Evolutionary conservation across 345 rosid genomes (phyloP).

Genomic region (Hibiscus tridactylites): DNA sequence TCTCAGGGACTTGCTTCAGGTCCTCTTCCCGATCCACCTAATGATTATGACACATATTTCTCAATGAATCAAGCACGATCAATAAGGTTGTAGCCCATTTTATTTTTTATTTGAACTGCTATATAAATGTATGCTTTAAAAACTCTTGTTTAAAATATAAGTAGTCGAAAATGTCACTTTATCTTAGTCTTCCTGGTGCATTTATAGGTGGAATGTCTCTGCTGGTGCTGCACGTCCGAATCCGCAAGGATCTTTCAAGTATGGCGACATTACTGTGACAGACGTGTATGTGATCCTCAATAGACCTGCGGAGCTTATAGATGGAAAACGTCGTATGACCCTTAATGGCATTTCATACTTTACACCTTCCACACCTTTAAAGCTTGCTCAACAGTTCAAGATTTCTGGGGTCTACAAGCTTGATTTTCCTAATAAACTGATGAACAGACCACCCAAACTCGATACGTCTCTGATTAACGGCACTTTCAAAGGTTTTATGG

Average conservation of each 20-base stretch:
- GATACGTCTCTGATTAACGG: constrained; percentile 87
- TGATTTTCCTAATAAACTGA: constrained; percentile 68
- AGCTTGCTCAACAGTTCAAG: constrained; percentile 77
- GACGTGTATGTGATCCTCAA: constrained; percentile 72
- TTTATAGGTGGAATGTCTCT: constrained; percentile 69
- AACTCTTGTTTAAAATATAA: constrained; percentile 7
- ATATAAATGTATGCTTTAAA: background rate
- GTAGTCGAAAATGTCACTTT: too few species aligned
- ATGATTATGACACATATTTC: constrained; percentile 42
- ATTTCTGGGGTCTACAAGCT: constrained; percentile 78
- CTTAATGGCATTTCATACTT: constrained; percentile 83
- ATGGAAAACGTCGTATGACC: constrained; percentile 51
- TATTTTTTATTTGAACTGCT: background rate
- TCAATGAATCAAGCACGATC: constrained; percentile 99
- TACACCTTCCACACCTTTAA: constrained; percentile 76
- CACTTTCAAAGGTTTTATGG: constrained; percentile 77
- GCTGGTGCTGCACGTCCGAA: constrained; percentile 94
- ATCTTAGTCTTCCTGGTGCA: background rate
- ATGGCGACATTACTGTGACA: constrained; percentile 76
- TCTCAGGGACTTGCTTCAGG: constrained; percentile 81
- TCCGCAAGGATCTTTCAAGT: constrained; percentile 91
- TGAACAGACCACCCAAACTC: constrained; percentile 67
- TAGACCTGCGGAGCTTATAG: constrained; percentile 53
- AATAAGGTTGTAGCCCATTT: constrained; percentile 61
- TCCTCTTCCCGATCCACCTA: constrained; percentile 77